Conservation (phyloP, 345 rosid genomes). For the Abelmoschus esculentus region DNA sequence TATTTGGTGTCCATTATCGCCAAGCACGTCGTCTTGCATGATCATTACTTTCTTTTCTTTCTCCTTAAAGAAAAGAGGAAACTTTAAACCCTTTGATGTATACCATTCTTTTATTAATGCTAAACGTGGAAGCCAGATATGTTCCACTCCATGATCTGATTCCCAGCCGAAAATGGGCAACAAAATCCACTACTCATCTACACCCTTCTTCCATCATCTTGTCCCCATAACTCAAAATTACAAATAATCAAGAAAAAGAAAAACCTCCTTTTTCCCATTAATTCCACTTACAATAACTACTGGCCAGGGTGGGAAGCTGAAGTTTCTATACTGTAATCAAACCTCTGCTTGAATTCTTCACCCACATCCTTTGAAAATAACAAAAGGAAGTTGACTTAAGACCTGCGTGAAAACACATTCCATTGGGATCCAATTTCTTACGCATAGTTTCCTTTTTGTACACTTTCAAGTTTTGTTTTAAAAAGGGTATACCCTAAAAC, state of each 20-base stretch:
- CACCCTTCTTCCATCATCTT: not conserved
- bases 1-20: not conserved
- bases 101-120: not conserved
- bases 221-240: not conserved
- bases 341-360: not conserved
- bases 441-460: not conserved
- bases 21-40: not conserved
- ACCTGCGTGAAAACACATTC: not conserved
- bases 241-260: not conserved
- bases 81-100: not conserved
- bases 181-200: not conserved
- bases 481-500: not conserved
- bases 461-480: not conserved
- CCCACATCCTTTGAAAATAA: too few species aligned
- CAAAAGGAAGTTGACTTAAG: not conserved
- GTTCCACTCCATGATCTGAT: not conserved
- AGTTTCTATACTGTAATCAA: not conserved
- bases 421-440: not conserved
- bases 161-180: not conserved
- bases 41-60: not conserved
- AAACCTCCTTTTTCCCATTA: not conserved
- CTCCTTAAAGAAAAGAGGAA: too few species aligned
- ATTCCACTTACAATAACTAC: not conserved
- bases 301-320: not conserved
- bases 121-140: slow-evolving; percentile 7